A percentile compares a stretch with the other conserved stretches of the same genome.
Conservation (phyloP, 2,329 filamentous ascomycete species). For the Dryadomyces sulphureus region DNA sequence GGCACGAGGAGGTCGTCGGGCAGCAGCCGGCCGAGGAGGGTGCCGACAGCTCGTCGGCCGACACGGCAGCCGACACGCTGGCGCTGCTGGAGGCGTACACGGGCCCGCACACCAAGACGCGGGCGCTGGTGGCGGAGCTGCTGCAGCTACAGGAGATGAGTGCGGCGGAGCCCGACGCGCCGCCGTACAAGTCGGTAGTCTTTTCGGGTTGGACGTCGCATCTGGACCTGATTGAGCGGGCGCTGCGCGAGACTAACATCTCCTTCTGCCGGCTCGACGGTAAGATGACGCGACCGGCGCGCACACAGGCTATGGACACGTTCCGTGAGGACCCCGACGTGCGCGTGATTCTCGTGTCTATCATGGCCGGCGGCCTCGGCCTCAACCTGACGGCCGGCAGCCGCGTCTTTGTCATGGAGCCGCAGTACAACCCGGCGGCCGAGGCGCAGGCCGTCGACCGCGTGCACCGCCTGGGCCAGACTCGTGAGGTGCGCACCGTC, state of each 20-base stretch:
- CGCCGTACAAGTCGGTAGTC: conserved; percentile 80
- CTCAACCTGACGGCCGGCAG: conserved; percentile 80
- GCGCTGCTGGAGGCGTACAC: conserved; percentile 45
- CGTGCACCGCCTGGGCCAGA: conserved; percentile 83
- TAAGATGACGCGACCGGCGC: conserved; percentile 63
- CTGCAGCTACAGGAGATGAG: conserved; percentile 49
- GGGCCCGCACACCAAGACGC: conserved; percentile 86
- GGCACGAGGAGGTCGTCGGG: conserved; percentile 17
- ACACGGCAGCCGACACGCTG: background rate
- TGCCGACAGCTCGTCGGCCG: background rate
- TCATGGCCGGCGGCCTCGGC: conserved; percentile 81
- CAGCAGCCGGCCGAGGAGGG: conserved; percentile 9
- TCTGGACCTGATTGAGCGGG: conserved; percentile 79
- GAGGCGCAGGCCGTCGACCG: conserved; percentile 92
- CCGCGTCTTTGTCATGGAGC: conserved; percentile 93
- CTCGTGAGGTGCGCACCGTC: conserved; percentile 69
- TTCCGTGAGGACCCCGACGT: conserved; percentile 62
- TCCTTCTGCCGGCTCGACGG: conserved; percentile 74
- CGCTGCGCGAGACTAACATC: conserved; percentile 53
- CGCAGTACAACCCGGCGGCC: conserved; percentile 90
- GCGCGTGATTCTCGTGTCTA: conserved; percentile 77
- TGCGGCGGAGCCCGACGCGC: conserved; percentile 43
- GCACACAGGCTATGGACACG: conserved; percentile 57
- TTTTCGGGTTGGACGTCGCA: conserved; percentile 96
- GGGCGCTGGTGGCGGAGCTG: conserved; percentile 63